Conservation (phyloP, 2,329 filamentous ascomycete genomes). For the Boeremia lycopersici region DNA sequence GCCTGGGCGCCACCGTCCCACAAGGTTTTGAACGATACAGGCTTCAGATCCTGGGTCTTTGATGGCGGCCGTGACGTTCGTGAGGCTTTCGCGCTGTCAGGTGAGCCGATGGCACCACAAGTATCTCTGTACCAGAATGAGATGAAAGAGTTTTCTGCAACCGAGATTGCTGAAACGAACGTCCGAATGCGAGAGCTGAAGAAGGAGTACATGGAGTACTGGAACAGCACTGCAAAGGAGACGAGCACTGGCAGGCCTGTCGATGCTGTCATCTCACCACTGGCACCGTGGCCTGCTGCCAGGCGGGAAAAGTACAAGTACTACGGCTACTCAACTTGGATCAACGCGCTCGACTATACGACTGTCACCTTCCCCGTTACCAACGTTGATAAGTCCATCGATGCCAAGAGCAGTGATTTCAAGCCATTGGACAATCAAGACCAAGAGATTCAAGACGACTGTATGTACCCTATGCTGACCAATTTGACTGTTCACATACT, state of each 20-base stretch:
- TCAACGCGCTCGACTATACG: slow-evolving; percentile 43
- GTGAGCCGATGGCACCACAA: slow-evolving; percentile 40
- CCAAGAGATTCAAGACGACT: slow-evolving; percentile 32
- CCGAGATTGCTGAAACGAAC: slow-evolving; percentile 44
- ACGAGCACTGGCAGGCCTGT: slow-evolving; percentile 42
- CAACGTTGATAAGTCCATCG: slow-evolving; percentile 37
- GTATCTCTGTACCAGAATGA: slow-evolving; percentile 24
- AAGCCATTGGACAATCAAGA: slow-evolving; percentile 37
- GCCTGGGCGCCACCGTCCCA: slow-evolving; percentile 38
- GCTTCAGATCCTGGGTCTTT: slow-evolving; percentile 36
- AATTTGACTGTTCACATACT: slow-evolving; percentile 1
- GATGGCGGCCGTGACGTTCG: slow-evolving; percentile 42
- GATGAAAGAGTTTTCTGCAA: slow-evolving; percentile 29
- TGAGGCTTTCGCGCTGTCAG: slow-evolving; percentile 40
- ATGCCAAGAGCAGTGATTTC: slow-evolving; percentile 33
- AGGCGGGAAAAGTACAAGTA: slow-evolving; percentile 38
- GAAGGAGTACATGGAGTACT: slow-evolving; percentile 48
- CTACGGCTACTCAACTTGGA: slow-evolving; percentile 41
- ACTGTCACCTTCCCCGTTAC: slow-evolving; percentile 45
- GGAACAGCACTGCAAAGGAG: slow-evolving; percentile 37
- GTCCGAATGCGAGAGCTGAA: slow-evolving; percentile 35
- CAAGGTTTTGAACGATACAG: slow-evolving; percentile 25
- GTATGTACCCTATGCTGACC: slow-evolving; percentile 25
- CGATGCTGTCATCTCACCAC: slow-evolving; percentile 46
- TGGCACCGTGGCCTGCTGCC: slow-evolving; percentile 47